Evolutionary conservation across 2,329 filamentous ascomycete genomes (phyloP).

Genomic region (Phialophora expanda): DNA sequence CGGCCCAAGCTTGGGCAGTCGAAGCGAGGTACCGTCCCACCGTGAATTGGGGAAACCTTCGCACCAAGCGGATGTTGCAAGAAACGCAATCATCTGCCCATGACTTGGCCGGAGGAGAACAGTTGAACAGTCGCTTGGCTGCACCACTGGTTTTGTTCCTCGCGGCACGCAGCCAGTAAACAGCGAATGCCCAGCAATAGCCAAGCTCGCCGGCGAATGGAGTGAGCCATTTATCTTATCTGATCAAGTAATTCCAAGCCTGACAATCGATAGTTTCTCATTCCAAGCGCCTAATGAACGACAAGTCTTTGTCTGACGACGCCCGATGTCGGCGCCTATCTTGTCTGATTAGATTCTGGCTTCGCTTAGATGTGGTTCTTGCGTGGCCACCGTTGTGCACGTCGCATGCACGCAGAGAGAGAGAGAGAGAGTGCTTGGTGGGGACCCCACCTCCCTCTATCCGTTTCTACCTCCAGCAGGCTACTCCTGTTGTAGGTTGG

Average conservation of each 20-base stretch:
- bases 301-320: background rate
- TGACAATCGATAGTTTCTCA: slow-evolving; percentile 12
- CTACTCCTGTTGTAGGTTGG: background rate
- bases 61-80: background rate
- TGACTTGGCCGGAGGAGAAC: no score
- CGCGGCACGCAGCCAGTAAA: slow-evolving; percentile 11
- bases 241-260: slow-evolving; percentile 17
- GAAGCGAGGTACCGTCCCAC: background rate
- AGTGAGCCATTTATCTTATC: slow-evolving; percentile 36
- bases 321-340: slow-evolving; percentile 29
- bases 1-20: background rate
- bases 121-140: background rate
- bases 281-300: background rate
- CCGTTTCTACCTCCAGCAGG: background rate
- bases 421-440: background rate
- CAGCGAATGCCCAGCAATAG: background rate
- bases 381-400: background rate
- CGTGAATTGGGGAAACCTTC: background rate
- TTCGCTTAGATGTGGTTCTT: slow-evolving; percentile 4
- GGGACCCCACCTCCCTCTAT: background rate
- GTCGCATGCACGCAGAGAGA: background rate
- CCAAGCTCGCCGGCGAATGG: slow-evolving; percentile 19
- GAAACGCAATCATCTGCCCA: background rate
- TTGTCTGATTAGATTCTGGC: slow-evolving; percentile 32
- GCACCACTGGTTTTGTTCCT: background rate